A percentile compares a stretch with the other conserved stretches of the same genome.
Conservation (phyloP, 2,329 filamentous ascomycete genomes). For the Amylocarpus encephaloides region DNA sequence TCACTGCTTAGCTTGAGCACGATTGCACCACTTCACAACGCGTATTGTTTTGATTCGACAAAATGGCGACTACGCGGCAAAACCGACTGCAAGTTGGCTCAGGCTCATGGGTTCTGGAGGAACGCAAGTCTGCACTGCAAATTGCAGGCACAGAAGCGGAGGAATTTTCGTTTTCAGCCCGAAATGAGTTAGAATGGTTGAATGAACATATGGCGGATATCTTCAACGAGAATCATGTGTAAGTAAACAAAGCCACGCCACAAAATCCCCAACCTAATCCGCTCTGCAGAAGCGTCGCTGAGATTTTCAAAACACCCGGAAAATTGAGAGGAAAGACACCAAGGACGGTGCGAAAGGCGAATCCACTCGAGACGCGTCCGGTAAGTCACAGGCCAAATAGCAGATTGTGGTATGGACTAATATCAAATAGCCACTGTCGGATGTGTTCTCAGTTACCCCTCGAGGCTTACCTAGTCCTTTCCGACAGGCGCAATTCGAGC, state of each 20-base stretch:
- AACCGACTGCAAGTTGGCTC: constrained; percentile 66
- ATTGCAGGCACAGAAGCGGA: constrained; percentile 79
- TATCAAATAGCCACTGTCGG: constrained; percentile 47
- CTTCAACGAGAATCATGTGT: constrained; percentile 83
- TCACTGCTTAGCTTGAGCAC: neutral
- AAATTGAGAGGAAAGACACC: constrained; percentile 79
- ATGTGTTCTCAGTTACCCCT: constrained; percentile 51
- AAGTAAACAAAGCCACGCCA: constrained; percentile 38
- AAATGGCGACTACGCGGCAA: constrained; percentile 32
- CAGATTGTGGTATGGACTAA: constrained; percentile 17
- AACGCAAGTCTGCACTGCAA: constrained; percentile 70
- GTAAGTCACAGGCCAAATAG: constrained; percentile 41
- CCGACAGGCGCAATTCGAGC: constrained; percentile 32
- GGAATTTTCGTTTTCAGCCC: constrained; percentile 85
- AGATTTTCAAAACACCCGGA: constrained; percentile 92
- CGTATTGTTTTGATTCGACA: constrained; percentile 29
- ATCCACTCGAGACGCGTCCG: constrained; percentile 52
- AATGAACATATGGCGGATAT: constrained; percentile 98
- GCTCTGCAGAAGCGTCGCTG: constrained; percentile 68
- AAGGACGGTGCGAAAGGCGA: constrained; percentile 58
- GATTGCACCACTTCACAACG: constrained; percentile 16
- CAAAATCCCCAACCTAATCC: constrained; percentile 12
- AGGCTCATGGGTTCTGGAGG: constrained; percentile 75
- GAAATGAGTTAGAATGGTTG: constrained; percentile 94
- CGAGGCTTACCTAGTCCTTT: constrained; percentile 40